A percentile compares a stretch with the other conserved stretches of the same genome.
Conservation (phyloP, 805 yeast genomes). For the Sungouiozyma intestinalis region DNA sequence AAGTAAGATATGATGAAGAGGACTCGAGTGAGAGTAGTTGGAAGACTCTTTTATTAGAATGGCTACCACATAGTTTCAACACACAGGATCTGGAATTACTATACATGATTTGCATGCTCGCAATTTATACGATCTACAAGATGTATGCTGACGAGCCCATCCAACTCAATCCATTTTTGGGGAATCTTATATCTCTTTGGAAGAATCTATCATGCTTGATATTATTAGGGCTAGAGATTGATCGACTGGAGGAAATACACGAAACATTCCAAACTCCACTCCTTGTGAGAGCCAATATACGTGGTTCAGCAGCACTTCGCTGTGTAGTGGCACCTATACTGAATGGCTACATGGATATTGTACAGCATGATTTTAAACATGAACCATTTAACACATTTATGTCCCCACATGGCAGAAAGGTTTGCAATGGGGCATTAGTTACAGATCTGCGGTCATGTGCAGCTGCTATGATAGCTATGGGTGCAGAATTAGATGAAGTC, state of each 20-base stretch:
- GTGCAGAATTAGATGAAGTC: constrained; percentile 38
- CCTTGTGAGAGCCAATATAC: constrained; percentile 38
- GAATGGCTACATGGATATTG: constrained; percentile 35
- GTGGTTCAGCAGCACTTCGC: constrained; percentile 57
- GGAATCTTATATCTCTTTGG: constrained; percentile 52
- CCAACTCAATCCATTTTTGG: constrained; percentile 50
- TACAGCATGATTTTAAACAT: constrained; percentile 47
- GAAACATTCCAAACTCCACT: constrained; percentile 34
- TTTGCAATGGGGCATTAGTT: constrained; percentile 48
- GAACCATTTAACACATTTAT: constrained; percentile 49
- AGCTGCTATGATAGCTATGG: constrained; percentile 43
- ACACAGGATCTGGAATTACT: constrained; percentile 34
- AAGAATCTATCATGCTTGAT: constrained; percentile 52
- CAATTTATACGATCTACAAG: constrained; percentile 36
- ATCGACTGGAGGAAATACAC: constrained; percentile 38
- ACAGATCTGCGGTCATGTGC: constrained; percentile 50
- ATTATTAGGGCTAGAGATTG: constrained; percentile 50
- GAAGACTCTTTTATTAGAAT: constrained; percentile 30
- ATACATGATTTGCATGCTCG: constrained; percentile 36
- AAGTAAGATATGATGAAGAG: constrained; percentile 4
- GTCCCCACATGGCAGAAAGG: constrained; percentile 56
- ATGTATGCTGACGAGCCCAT: constrained; percentile 29
- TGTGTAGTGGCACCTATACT: constrained; percentile 50
- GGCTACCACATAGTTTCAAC: constrained; percentile 28
- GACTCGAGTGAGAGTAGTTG: constrained; percentile 12